Percentiles rank a stretch among this genome's conserved stretches.
Conservation (phyloP, 129 eudicot genomes). For the Pulicaria dysenterica region DNA sequence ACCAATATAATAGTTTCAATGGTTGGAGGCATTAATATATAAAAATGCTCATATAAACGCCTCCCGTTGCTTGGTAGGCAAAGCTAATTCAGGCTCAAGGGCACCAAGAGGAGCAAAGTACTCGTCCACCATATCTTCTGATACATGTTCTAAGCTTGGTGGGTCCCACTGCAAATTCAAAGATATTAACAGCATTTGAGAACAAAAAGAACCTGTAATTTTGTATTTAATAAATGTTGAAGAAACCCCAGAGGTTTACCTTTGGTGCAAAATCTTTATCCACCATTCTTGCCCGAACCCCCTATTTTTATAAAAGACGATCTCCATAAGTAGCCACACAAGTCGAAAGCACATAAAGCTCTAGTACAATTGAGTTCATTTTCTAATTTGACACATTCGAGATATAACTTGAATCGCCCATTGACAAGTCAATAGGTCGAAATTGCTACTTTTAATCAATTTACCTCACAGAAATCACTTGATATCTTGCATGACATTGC, state of each 20-base stretch:
- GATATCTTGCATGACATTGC: slow-evolving; percentile 60
- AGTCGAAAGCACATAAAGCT: neutral
- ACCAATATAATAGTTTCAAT: neutral
- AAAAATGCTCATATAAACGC: slow-evolving; percentile 37
- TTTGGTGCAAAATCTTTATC: slow-evolving; percentile 83
- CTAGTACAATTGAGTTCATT: neutral
- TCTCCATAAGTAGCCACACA: neutral
- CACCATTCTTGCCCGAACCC: slow-evolving; percentile 51
- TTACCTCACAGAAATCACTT: slow-evolving; percentile 72
- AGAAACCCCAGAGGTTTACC: slow-evolving; percentile 49
- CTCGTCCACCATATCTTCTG: slow-evolving; percentile 69
- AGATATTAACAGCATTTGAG: neutral
- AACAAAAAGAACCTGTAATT: neutral
- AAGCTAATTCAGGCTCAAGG: slow-evolving; percentile 67
- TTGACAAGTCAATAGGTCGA: neutral
- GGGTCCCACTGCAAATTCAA: slow-evolving; percentile 70
- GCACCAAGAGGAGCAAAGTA: slow-evolving; percentile 60
- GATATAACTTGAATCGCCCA: neutral
- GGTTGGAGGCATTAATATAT: neutral
- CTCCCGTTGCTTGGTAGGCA: slow-evolving; percentile 54
- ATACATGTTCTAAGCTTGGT: slow-evolving; percentile 67
- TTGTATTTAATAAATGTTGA: neutral
- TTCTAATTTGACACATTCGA: neutral
- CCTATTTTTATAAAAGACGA: slow-evolving; percentile 4
- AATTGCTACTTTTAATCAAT: neutral